Base-by-base conservation (phyloP, 495 filamentous ascomycete species). In the Tuber microsphaerosporum region DNA sequence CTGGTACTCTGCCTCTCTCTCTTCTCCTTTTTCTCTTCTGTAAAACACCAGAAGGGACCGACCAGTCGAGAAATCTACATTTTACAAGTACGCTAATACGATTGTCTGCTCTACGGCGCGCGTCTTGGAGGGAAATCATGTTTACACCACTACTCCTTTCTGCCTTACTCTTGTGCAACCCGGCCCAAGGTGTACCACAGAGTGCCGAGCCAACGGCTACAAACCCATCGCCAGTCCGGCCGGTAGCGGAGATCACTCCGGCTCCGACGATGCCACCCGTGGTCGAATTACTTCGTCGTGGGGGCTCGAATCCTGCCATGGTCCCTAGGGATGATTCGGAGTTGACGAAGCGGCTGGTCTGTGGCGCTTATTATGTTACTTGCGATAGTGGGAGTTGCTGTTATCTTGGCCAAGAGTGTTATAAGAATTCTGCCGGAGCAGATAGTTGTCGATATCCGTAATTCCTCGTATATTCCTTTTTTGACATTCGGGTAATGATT, bases 361-460 rank as follows among this genome's bases (percentile, higher is more conserved):
- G 56, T 34, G 56, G 56, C 4, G 26, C 26, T 5, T 34, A 2
- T 34, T 65, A 65, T 65, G 56, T 65, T 34, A 65, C 56, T 19
- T 65, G 56, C 14, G 26, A 4, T 14, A 65, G 12, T 34, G 56
- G 56, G 10, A 31, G 56, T 19, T 65, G 56, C 56, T 65, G 56
- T 16, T 65, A 34, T 65, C 12, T 65, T 34, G 56, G 56, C 56
- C 56, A 65, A 31, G 26, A 65, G 26, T 65, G 56, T 65, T 65
- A 5, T 7, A 65, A 31, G 56, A 34, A 65, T 34, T 65, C 56
- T 31, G 56, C 56, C 12, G 26, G 26, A 1, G 56, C 0, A 34
- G 56, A 65, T 65, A 65, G 12, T 65, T 65, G 56, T 31, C 56
- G 26, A 65, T 65, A 65, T 19, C 31, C 56, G 56, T 65, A 65